Evolutionary conservation across 176 grass and related monocot genomes (phyloP), one percentile per base, ranked within the genome.

Genomic region (Dactylis glomerata): DNA sequence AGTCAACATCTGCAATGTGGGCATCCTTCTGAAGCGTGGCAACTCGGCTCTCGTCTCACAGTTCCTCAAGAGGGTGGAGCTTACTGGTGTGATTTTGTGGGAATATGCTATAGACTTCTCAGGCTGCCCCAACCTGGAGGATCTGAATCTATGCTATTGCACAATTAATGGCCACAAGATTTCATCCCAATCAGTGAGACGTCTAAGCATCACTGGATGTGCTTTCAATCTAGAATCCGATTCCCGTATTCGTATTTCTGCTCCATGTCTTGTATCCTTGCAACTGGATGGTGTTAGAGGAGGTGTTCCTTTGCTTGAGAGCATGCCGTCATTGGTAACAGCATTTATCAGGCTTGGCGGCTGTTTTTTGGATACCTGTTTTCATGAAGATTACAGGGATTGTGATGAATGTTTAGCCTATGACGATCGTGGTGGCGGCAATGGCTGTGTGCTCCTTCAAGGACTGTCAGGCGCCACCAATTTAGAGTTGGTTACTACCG

Each of bases 361-460:
- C 3, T 0, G 22, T 15, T 36, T 20, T 58, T 38, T 36, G 22
- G 52, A 56, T 77, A 14, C 7, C 11, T 77, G 75, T 40, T 26
- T 1, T 16, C 32, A 77, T 38, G n/a, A 7, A 24, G 32, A 37
- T 57, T 77, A 64, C 22, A 22, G 55, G 20, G 13, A 36, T 24
- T 84, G 70, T 36, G 8, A 24, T 26, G 55, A 74, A 16, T 64
- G 61, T 64, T 64, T 64, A 64, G 28, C 61, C 24, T 56, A 37
- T 24, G 26, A 14, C 27, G 57, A 38, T 5, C 16, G 0, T 10
- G 37, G 20, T 23, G 67, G 2, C 26, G 19, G 64, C 22, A 24
- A 77, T 57, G 22, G 24, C 22, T 77, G 15, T 23, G 68, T 83
- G 16, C 51, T 83, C 20, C 26, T 83, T 31, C 36, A 73, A 83